Conservation (phyloP, 2,329 filamentous ascomycete genomes). For the Rhynchosporium graminicola region DNA sequence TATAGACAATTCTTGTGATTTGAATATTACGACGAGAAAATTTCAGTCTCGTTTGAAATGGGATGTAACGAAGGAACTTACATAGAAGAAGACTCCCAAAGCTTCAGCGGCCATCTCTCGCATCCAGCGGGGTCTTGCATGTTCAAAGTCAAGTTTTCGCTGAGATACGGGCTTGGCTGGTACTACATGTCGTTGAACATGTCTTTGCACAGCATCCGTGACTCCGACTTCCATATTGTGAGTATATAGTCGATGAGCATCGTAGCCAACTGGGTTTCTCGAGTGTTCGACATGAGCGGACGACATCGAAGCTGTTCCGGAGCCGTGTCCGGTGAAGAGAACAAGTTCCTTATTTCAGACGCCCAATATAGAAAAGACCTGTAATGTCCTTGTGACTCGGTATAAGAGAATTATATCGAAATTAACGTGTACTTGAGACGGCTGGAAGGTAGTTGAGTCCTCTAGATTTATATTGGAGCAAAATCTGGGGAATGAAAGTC, state of each 20-base stretch:
- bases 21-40: no score
- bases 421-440: neutral
- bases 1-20: no score
- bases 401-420: no score
- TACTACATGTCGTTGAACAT: slow-evolving; percentile 52
- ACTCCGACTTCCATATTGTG: slow-evolving; percentile 51
- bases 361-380: no score
- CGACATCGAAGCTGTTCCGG: slow-evolving; percentile 17
- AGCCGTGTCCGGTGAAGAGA: neutral
- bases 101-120: slow-evolving; percentile 58
- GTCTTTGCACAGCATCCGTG: slow-evolving; percentile 53
- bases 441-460: neutral
- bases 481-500: neutral
- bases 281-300: slow-evolving; percentile 29
- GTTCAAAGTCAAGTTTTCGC: slow-evolving; percentile 56
- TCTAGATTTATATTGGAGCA: neutral
- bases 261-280: slow-evolving; percentile 27
- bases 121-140: slow-evolving; percentile 52
- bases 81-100: slow-evolving; percentile 59
- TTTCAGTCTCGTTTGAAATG: no score
- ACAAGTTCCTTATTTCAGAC: neutral
- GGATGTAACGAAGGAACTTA: slow-evolving; percentile 34
- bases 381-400: no score
- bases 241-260: slow-evolving; percentile 31
- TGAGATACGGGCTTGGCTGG: slow-evolving; percentile 52